Base-by-base conservation (phyloP, 75 land plant genomes). In the Picea sitchensis region DNA sequence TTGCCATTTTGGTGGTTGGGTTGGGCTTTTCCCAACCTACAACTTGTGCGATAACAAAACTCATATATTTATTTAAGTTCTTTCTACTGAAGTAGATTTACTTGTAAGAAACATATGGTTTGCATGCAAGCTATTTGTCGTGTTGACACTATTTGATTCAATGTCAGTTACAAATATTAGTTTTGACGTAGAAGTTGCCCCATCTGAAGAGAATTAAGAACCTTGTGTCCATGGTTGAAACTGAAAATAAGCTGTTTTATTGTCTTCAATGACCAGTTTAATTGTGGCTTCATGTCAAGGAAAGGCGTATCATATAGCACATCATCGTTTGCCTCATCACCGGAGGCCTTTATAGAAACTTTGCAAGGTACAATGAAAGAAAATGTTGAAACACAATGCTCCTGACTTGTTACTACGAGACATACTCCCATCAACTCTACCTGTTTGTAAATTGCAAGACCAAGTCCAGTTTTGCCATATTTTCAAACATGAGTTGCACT, bases 391-490 rank as follows among this genome's bases (percentile, higher is more conserved):
- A 95, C 97, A 41, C 20, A 13, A 72, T 92, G 83, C 77, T 89
- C 95, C 73, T 79, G 14, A 77, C 97, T 94, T 14, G 80, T 76
- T 30, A 92, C 95, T 18, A 86, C 84, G 11, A 94, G 79, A 47
- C 82, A 78, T 38, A 95, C 97, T 7, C 91, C 95, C 95, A 94
- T 94, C 78, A 94, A 85, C 81, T 92, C 97, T 58, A 94, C 93
- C 95, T 92, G 80, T n/a, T 94, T 94, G 87, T 94, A 94, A 61
- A 94, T 94, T 79, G 96, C 96, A 11, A 94, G 84, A 38, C 96
- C 94, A 62, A 94, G 85, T 59, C 96, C 96, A 34, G 96, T 94
- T 57, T 94, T 94, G 32, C 96, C 96, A 80, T 94, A 94, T 75
- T 94, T 92, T 36, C 96, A 81, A 21, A 94, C 94, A 84, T 92